Evolutionary conservation across 345 rosid genomes (phyloP).

Genomic region (Dipteronia sinensis): DNA sequence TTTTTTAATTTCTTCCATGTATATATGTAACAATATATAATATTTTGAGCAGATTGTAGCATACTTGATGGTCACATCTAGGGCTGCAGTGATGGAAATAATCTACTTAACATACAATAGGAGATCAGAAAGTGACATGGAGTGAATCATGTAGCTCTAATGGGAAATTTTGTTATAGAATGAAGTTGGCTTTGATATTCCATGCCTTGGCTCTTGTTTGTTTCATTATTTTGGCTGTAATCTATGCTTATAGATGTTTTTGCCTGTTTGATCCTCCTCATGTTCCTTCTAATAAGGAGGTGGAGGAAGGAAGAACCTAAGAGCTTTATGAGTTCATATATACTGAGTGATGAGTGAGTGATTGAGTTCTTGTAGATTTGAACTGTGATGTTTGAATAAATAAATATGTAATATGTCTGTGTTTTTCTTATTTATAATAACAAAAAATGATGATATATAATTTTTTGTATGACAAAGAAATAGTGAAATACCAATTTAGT

Average conservation of each 20-base stretch:
- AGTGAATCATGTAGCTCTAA: slow-evolving; percentile 73
- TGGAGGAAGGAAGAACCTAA: slow-evolving; percentile 22
- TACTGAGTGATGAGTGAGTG: no score
- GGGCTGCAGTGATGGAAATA: slow-evolving; percentile 68
- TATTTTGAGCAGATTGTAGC: slow-evolving; percentile 55
- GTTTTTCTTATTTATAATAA: no score
- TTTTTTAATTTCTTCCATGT: neutral
- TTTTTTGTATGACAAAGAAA: no score
- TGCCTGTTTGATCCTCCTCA: slow-evolving; percentile 65
- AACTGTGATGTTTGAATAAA: slow-evolving; percentile 1
- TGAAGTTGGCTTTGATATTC: slow-evolving; percentile 59
- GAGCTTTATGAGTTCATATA: neutral
- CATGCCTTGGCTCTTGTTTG: slow-evolving; percentile 60
- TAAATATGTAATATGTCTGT: no score
- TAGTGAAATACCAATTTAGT: no score
- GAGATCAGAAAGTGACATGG: slow-evolving; percentile 75
- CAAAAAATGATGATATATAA: no score
- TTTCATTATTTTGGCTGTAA: slow-evolving; percentile 62
- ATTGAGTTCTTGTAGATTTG: neutral
- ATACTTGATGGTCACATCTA: slow-evolving; percentile 78
- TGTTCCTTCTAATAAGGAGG: slow-evolving; percentile 35
- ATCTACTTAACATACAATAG: slow-evolving; percentile 61
- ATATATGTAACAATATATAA: neutral
- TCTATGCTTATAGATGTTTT: slow-evolving; percentile 80
- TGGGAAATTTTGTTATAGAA: slow-evolving; percentile 59